These are phyloP conservation scores for Cercospora nicotianae DNA, from an alignment of 2,329 filamentous ascomycete genomes.

Conservation along the genomic window DNA sequence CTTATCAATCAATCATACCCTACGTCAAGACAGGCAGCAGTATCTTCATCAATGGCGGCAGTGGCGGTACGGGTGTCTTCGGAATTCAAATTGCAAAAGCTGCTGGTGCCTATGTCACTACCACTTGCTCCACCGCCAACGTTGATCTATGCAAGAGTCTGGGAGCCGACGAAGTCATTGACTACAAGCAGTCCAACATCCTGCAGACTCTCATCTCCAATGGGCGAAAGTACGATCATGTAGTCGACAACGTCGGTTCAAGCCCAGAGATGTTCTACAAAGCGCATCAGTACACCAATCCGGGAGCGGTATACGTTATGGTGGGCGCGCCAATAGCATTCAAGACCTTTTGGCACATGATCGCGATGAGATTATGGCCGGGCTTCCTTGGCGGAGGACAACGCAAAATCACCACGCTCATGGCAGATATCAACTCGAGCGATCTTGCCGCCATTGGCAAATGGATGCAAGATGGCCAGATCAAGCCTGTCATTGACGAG, in stretches of 20 bases:
- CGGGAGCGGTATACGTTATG: conserved; percentile 49
- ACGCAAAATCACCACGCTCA: conserved; percentile 43
- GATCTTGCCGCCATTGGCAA: conserved; percentile 52
- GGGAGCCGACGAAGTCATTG: conserved; percentile 64
- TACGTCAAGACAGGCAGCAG: conserved; percentile 46
- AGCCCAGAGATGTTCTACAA: conserved; percentile 55
- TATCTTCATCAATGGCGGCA: conserved; percentile 66
- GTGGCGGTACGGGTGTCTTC: conserved; percentile 61
- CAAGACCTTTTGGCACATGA: conserved; percentile 20
- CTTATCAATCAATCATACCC: conserved; percentile 41
- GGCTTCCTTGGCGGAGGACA: conserved; percentile 54
- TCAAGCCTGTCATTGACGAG: conserved; percentile 58
- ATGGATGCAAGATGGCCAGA: conserved; percentile 59
- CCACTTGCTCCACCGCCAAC: conserved; percentile 60
- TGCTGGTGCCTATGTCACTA: conserved; percentile 60
- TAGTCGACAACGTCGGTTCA: conserved; percentile 60
- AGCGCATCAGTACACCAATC: conserved; percentile 53
- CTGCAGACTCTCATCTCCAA: conserved; percentile 49
- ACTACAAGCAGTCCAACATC: conserved; percentile 57
- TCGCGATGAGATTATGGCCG: conserved; percentile 45
- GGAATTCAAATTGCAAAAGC: conserved; percentile 65
- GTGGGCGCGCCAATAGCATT: conserved; percentile 28
- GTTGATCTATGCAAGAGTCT: conserved; percentile 57
- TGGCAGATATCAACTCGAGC: conserved; percentile 43
- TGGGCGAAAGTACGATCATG: conserved; percentile 50